Conservation (phyloP, 169 alveolate species). For the Toxoplasma gondii region DNA sequence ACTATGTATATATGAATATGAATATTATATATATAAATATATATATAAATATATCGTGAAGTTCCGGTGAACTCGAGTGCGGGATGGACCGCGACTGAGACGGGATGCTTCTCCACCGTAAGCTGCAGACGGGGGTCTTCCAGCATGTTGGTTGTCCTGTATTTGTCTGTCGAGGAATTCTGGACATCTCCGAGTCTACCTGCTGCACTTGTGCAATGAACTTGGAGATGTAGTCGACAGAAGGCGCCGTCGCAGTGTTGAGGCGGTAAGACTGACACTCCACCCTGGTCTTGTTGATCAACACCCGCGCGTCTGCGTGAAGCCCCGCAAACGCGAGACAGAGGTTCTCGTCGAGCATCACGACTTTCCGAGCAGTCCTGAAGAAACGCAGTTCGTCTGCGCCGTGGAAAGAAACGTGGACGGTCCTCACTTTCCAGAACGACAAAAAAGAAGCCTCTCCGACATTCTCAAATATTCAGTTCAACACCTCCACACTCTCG, state of each 20-base stretch:
- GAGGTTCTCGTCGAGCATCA: conserved; percentile 92
- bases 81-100: no score
- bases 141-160: not conserved
- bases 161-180: not conserved
- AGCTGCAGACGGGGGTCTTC: no score
- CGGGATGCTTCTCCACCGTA: no score
- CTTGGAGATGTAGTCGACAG: conserved; percentile 96
- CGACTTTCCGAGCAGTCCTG: conserved; percentile 92
- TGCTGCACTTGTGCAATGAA: conserved; percentile 95
- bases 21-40: not conserved
- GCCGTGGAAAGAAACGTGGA: not conserved
- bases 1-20: not conserved
- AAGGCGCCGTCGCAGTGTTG: conserved; percentile 94
- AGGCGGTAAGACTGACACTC: conserved; percentile 97
- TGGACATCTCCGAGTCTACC: no score
- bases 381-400: not conserved
- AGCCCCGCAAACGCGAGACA: conserved; percentile 98
- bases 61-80: no score
- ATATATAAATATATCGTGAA: no score
- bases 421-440: not conserved
- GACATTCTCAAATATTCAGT: no score
- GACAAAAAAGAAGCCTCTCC: not conserved
- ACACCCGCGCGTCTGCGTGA: conserved; percentile 98
- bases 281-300: conserved; percentile 95
- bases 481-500: no score